Conservation (phyloP, 192 early-diverging fungal species). For the Backusella luteola region DNA sequence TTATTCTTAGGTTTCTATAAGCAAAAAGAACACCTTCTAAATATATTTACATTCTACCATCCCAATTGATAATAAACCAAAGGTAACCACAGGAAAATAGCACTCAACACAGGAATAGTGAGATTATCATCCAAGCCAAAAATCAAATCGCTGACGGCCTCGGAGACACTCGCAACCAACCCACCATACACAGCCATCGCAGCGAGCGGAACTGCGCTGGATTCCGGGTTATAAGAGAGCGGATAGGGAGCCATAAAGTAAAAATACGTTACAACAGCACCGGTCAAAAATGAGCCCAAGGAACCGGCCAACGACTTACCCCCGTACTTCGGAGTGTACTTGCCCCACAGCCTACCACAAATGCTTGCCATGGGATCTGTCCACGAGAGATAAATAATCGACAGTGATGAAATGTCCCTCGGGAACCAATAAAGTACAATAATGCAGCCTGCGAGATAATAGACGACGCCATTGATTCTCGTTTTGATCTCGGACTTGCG, state of each 20-base stretch:
- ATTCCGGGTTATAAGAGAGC: conserved; percentile 2
- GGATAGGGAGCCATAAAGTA: conserved; percentile 26
- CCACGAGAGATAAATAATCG: conserved; percentile 50
- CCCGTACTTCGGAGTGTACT: conserved; percentile 36
- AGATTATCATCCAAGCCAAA: conserved; percentile 48
- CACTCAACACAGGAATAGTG: conserved; percentile 41
- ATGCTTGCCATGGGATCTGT: conserved; percentile 45
- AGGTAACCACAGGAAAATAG: conserved; percentile 35
- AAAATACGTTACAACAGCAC: conserved; percentile 31
- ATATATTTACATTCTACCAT: background rate
- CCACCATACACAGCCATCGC: conserved; percentile 37
- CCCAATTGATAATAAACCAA: conserved; percentile 24
- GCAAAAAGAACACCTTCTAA: background rate
- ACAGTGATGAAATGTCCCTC: conserved; percentile 42
- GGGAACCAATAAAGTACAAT: conserved; percentile 32
- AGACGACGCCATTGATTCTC: conserved; percentile 43
- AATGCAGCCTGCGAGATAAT: conserved; percentile 39
- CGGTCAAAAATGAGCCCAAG: conserved; percentile 33
- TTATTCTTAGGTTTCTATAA: background rate
- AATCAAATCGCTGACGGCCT: conserved; percentile 34
- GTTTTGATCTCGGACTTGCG: conserved; percentile 34
- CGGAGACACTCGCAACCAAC: conserved; percentile 36
- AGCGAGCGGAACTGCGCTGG: conserved; percentile 13
- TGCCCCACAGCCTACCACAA: conserved; percentile 39
- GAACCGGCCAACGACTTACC: conserved; percentile 47